Evolutionary conservation across 306 rosid genomes (phyloP).

Genomic region (Argentina anserina): DNA sequence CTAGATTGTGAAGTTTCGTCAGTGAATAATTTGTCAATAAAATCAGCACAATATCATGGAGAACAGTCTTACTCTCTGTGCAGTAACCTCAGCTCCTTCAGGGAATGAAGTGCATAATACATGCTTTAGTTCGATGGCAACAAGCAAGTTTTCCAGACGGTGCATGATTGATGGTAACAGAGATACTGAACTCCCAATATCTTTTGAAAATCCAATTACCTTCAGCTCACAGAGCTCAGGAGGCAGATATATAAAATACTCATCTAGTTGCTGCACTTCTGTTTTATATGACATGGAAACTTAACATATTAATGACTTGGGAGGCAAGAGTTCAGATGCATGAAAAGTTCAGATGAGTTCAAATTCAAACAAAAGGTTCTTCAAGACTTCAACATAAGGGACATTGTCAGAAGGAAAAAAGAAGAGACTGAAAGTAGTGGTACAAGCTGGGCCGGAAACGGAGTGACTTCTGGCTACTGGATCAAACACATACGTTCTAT

Average conservation of each 20-base stretch:
- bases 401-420: neutral
- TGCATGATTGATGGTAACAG: conserved; percentile 93
- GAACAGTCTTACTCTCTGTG: conserved; percentile 54
- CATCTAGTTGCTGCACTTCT: conserved; percentile 62
- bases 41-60: conserved; percentile 11
- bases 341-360: conserved; percentile 22
- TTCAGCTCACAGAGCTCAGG: conserved; percentile 89
- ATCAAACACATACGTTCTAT: neutral
- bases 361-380: conserved; percentile 18
- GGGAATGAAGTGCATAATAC: conserved; percentile 54
- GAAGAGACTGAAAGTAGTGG: neutral
- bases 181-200: conserved; percentile 89
- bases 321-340: conserved; percentile 8
- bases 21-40: conserved; percentile 5
- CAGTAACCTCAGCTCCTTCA: conserved; percentile 68
- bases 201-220: conserved; percentile 84
- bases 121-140: conserved; percentile 81
- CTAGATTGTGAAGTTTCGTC: conserved; percentile 6
- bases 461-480: conserved; percentile 6
- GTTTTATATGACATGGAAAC: conserved; percentile 23
- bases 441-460: neutral
- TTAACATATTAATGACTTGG: conserved; percentile 7
- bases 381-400: neutral
- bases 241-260: conserved; percentile 56
- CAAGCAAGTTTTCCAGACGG: conserved; percentile 84